Evolutionary conservation across 1,284 basidiomycete genomes (phyloP), one percentile per base, ranked within the genome.

Genomic region (Marasmius sp.): DNA sequence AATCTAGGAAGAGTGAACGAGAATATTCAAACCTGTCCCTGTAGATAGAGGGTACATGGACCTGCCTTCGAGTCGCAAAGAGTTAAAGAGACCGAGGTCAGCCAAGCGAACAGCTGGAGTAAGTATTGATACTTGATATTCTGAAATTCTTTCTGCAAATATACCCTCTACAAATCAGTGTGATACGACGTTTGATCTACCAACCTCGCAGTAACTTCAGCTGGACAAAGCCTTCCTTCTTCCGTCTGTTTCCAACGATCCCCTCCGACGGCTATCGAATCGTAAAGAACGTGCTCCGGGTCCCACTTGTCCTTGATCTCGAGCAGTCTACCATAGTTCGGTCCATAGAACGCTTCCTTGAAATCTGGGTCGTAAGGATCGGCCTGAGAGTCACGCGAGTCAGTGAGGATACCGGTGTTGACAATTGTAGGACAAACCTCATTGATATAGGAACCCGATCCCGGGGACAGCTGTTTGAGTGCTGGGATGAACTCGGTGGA

Each of bases 281-380:
- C 69, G 50, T 68, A 69, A 22, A 71, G 45, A 5, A 69, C 8
- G n/a, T 71, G 66, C 14, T 64, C 62, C 9, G 68, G 70, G 60
- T 71, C 70, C 37, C 60, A 70, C 22, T 62, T 65, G 27, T 69
- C 65, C 43, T 71, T 71, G 33, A 71, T 67, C 6, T 49, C 16
- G 0, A 69, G 49, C 2, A 71, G 58, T 2, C 61, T 59, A 6
- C 54, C 45, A 54, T 71, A 71, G 56, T 71, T 68, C 4, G 41
- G 6, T 5, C 70, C 70, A 54, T 67, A 71, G 45, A 71, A 69
- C n/a, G 59, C 61, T 2, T 50, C 36, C 39, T 69, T 65, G 60
- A 65, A 69, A 45, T 70, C 62, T 0, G 66, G 67, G 45, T 68
- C 68, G 27, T 60, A 58, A 3, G 62, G 62, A 57, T 63, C 64